A percentile compares a stretch with the other conserved stretches of the same genome.
Conservation (phyloP, 371 early-diverging fungal genomes). For the Mucor piriformis region DNA sequence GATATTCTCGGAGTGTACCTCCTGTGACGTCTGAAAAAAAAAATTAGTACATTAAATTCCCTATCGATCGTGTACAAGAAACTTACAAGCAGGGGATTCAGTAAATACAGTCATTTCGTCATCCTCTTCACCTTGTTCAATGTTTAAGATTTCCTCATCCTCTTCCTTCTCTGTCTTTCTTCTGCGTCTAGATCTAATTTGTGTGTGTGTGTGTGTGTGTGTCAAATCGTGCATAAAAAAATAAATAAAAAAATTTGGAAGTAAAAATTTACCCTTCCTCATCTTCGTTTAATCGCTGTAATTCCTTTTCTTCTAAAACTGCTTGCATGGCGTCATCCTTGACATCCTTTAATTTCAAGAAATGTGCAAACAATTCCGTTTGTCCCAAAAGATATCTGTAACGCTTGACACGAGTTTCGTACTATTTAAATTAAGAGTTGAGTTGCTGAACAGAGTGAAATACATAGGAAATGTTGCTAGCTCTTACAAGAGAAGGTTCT, state of each 20-base stretch:
- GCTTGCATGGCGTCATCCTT: constrained; percentile 47
- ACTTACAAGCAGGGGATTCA: constrained; percentile 85
- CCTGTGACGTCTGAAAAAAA: constrained; percentile 73
- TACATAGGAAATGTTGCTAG: neutral
- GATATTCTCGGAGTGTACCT: constrained; percentile 94
- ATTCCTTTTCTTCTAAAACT: constrained; percentile 46
- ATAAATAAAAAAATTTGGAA: neutral
- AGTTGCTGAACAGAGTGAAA: neutral
- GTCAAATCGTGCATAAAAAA: neutral
- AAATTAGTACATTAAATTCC: constrained; percentile 1
- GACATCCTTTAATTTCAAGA: constrained; percentile 60
- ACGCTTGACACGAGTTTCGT: constrained; percentile 45
- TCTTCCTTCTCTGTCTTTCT: constrained; percentile 97
- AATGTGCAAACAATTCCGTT: constrained; percentile 76
- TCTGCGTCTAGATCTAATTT: constrained; percentile 69
- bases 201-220: too few species aligned
- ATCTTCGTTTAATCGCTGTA: constrained; percentile 35
- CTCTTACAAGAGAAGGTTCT: constrained; percentile 26
- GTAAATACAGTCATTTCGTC: constrained; percentile 74
- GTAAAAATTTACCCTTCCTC: constrained; percentile 39
- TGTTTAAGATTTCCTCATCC: constrained; percentile 84
- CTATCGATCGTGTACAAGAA: neutral
- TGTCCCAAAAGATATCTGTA: constrained; percentile 91
- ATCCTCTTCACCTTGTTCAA: constrained; percentile 67
- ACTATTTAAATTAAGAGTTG: constrained; percentile 26